phyloP scores from a whole-genome alignment of 176 grass and related monocot species.

The Zea luxurians region DNA sequence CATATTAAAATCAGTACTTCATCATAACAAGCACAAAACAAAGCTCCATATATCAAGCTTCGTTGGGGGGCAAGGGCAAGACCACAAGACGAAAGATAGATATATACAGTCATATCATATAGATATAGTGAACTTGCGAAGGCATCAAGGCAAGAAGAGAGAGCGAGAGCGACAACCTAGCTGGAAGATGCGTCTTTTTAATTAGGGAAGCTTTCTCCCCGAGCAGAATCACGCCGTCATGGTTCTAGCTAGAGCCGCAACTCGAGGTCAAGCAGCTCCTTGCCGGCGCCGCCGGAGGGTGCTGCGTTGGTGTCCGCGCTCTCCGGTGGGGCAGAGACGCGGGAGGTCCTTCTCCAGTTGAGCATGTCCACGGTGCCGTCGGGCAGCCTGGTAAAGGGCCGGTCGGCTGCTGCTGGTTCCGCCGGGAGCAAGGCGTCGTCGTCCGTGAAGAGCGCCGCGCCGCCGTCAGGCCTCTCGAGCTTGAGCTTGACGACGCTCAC shows the following conservation, averaged over 20 bases:
- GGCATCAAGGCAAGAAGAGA: not conserved
- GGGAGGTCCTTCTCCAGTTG: not conserved
- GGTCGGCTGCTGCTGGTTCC: not conserved
- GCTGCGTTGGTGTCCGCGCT: not conserved
- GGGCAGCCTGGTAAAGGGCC: not conserved
- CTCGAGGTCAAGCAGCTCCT: not conserved
- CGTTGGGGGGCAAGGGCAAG: not conserved
- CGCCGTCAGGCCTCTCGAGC: not conserved
- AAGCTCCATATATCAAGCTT: not conserved
- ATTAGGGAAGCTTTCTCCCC: not conserved
- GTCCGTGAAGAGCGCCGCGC: not conserved
- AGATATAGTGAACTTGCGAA: no score
- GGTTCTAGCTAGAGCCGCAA: not conserved
- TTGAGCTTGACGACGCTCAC: not conserved
- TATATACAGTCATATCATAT: not conserved
- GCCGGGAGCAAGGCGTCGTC: not conserved
- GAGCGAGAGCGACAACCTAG: not conserved
- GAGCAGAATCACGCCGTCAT: not conserved
- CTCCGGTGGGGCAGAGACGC: not conserved
- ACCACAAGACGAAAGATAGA: not conserved
- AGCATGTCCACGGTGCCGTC: not conserved
- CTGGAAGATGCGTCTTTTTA: not conserved
- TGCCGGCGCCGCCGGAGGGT: not conserved
- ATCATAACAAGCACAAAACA: not conserved
- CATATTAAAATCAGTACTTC: not conserved